A percentile compares a stretch with the other conserved stretches of the same genome.
These are phyloP conservation scores for Diplodia mutila DNA, from an alignment of 2,329 filamentous ascomycete genomes.

Conservation along the genomic window DNA sequence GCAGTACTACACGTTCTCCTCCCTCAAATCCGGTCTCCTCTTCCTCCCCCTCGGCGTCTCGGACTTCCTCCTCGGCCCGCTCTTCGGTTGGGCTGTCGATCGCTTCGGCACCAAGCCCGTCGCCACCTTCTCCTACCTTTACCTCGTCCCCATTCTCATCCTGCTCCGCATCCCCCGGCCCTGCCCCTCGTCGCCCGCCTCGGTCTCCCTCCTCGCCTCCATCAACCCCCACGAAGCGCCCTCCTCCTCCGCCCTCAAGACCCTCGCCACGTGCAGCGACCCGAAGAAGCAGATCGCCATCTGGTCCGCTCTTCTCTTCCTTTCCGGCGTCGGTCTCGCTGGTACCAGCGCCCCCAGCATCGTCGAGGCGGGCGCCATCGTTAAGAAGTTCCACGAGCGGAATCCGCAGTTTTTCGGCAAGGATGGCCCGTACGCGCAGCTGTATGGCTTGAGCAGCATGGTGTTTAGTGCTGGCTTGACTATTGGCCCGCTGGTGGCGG, in stretches of 20 bases:
- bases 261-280: constrained; percentile 30
- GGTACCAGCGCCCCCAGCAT: constrained; percentile 58
- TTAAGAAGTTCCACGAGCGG: constrained; percentile 59
- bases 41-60: constrained; percentile 52
- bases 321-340: constrained; percentile 58
- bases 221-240: not conserved
- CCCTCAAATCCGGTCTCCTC: constrained; percentile 49
- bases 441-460: constrained; percentile 67
- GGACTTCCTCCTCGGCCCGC: constrained; percentile 51
- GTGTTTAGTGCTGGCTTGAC: constrained; percentile 64
- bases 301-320: constrained; percentile 42
- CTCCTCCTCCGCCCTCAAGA: not conserved
- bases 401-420: constrained; percentile 61
- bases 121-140: constrained; percentile 46
- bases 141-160: constrained; percentile 48
- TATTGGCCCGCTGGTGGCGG: constrained; percentile 62
- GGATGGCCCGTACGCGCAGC: constrained; percentile 65
- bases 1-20: constrained; percentile 49
- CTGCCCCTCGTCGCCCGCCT: constrained; percentile 8
- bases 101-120: constrained; percentile 51
- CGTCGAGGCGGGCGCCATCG: constrained; percentile 61
- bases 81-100: constrained; percentile 54
- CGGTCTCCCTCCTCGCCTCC: not conserved
- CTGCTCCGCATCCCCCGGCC: constrained; percentile 48
- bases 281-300: constrained; percentile 28